These are phyloP conservation scores for Alternaria alternata DNA, from an alignment of 2,329 filamentous ascomycete species.

Conservation along the genomic window DNA sequence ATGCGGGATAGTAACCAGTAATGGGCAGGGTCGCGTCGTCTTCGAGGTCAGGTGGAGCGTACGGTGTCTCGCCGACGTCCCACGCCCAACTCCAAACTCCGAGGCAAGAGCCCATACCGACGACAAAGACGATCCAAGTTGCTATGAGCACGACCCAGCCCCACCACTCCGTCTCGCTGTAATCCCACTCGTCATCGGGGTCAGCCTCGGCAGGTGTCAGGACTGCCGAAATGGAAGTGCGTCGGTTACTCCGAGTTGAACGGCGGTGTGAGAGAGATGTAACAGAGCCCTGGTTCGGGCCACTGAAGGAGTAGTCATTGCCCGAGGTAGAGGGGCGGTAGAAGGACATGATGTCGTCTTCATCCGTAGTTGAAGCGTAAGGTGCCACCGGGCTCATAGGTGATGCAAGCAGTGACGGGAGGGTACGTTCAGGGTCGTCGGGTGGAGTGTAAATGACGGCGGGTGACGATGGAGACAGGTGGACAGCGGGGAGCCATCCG, in stretches of 20 bases:
- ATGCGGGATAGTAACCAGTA: slow-evolving; percentile 93
- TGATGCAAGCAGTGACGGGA: slow-evolving; percentile 47
- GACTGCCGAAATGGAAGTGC: slow-evolving; percentile 32
- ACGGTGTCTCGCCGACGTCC: slow-evolving; percentile 96
- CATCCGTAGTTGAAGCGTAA: slow-evolving; percentile 80
- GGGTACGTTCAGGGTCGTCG: slow-evolving; percentile 32
- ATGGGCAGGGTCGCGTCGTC: slow-evolving; percentile 95
- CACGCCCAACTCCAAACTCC: slow-evolving; percentile 99
- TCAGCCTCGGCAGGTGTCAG: slow-evolving; percentile 36
- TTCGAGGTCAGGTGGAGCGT: slow-evolving; percentile 92
- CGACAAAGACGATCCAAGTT: slow-evolving; percentile 95
- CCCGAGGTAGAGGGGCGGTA: slow-evolving; percentile 49
- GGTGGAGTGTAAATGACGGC: slow-evolving; percentile 9
- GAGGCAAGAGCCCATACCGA: slow-evolving; percentile 94
- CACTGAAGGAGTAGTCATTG: slow-evolving; percentile 52
- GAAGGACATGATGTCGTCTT: slow-evolving; percentile 79
- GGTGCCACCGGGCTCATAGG: slow-evolving; percentile 63
- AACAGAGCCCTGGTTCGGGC: slow-evolving; percentile 26
- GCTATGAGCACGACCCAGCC: slow-evolving; percentile 90
- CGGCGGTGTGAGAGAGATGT: slow-evolving; percentile 42
- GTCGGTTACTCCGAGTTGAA: slow-evolving; percentile 38
- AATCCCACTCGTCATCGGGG: slow-evolving; percentile 75
- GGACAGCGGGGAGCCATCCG: slow-evolving; percentile 32
- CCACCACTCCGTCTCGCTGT: slow-evolving; percentile 96
- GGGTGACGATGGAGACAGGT: slow-evolving; percentile 24